Conservation (phyloP, 495 filamentous ascomycete species). For the Aspergillus baeticus region DNA sequence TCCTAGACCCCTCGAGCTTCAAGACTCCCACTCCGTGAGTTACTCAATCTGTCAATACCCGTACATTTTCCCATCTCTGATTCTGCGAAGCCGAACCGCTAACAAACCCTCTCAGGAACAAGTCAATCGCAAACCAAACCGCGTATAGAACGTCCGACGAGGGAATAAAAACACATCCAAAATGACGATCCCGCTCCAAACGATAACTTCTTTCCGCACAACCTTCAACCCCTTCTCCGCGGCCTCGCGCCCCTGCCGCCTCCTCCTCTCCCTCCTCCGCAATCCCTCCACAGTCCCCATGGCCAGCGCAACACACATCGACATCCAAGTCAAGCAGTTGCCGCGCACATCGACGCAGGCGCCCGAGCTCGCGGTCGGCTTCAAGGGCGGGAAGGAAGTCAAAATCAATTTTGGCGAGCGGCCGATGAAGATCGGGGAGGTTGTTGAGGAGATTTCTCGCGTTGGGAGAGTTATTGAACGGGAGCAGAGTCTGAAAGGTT, state of each 20-base stretch:
- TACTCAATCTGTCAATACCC: background rate
- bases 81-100: background rate
- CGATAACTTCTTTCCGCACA: conserved; percentile 75
- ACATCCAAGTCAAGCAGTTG: conserved; percentile 67
- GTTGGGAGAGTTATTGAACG: conserved; percentile 79
- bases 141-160: background rate
- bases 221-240: conserved; percentile 90
- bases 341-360: conserved; percentile 56
- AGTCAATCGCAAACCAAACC: background rate
- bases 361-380: conserved; percentile 58
- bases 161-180: conserved; percentile 29
- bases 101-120: background rate
- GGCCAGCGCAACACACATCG: conserved; percentile 70
- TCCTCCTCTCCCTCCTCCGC: conserved; percentile 81
- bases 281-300: conserved; percentile 65
- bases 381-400: conserved; percentile 61
- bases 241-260: conserved; percentile 71
- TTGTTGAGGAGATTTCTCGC: conserved; percentile 85
- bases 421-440: conserved; percentile 78
- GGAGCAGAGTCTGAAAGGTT: conserved; percentile 74
- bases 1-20: background rate
- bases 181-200: conserved; percentile 70
- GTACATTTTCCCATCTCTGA: background rate
- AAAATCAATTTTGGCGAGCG: conserved; percentile 76
- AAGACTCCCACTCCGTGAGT: background rate